Evolutionary conservation across 1,139 yeast species (phyloP), one percentile per base, ranked within the genome.

Genomic region (Sugiyamaella pinicola): DNA sequence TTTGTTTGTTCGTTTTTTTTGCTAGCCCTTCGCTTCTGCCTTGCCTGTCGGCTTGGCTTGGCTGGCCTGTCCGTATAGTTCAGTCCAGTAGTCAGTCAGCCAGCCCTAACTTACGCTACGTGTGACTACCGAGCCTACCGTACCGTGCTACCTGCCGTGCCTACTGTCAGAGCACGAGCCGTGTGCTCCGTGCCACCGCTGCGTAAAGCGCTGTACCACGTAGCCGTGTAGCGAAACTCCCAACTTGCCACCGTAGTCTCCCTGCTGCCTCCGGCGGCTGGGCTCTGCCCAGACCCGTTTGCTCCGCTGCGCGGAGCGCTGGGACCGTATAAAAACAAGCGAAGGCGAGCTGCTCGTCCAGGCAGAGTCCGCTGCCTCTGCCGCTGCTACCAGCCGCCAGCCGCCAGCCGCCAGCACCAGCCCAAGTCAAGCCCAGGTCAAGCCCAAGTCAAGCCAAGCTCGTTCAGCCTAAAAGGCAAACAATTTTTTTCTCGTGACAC

Each of bases 231-330:
- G n/a, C n/a, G n/a, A n/a, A n/a, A n/a, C n/a, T n/a, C n/a, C n/a
- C n/a, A 28, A 28, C 12, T 12, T 28, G 10, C 9, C 33, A 9
- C 33, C 33, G 33, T n/a, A n/a, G n/a, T n/a, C n/a, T n/a, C n/a
- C n/a, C n/a, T n/a, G n/a, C 22, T 15, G 43, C 43, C 43, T 39
- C 43, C 43, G 43, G 43, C 43, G 43, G 43, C 28, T 21, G 43
- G 31, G 43, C 31, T 6, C 39, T 35, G 39, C 39, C 39, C 39
- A 15, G 39, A 18, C 39, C 39, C 34, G 34, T 31, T 6, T 10
- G n/a, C 15, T n/a, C 15, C 34, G 34, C 34, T 15, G 6, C 39
- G 39, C 22, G 22, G 28, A 24, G 28, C 8, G 28, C 31, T 7
- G 31, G 31, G 9, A 17, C 4, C 37, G 17, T 33, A 8, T 33